Base-by-base conservation (phyloP, 305 asterid species). In the Fraxinus floribunda region DNA sequence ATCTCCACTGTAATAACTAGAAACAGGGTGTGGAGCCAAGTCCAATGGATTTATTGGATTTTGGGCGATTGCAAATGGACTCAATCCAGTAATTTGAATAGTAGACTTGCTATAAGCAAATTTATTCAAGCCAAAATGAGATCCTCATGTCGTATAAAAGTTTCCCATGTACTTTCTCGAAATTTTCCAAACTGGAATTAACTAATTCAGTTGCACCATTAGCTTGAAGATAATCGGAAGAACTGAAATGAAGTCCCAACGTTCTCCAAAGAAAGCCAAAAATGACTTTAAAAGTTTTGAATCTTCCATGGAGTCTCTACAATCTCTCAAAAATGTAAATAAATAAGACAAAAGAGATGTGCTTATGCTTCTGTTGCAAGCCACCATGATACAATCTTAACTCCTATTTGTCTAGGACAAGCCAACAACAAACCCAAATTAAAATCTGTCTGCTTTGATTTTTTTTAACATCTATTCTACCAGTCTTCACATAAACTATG, bases 31-130 rank as follows among this genome's bases (percentile, higher is more conserved):
- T 16, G 85, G 15, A 52, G 66, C 76, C 18, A 84, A 41, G 35
- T 84, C 80, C 22, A 84, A 24, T 4, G 80, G 80, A 39, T 10
- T 77, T 4, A 15, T 29, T 3, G 82, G 81, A 79, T 66, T 52
- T 35, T 15, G 57, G 9, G 76, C 26, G 39, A 66, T 35, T 22
- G 81, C 84, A 84, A 49, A 64, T 24, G 35, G n/a, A 22, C n/a
- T 3, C 36, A 2, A 24, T 70, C 29, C 4, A 0, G 8, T 15
- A 70, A 30, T 66, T 66, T 70, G 75, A 38, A 38, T 29, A 30
- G 39, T 15, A 70, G 24, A 29, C 75, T 13, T 29, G 15, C 13
- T 29, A 29, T 5, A 29, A 30, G 38, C 18, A 30, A 70, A 29
- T 70, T 70, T 66, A 13, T 26, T 29, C n/a, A 22, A 70, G 22